phyloP scores from a whole-genome alignment of 108 stramenopile genomes.

The Skeletonema tropicum region DNA sequence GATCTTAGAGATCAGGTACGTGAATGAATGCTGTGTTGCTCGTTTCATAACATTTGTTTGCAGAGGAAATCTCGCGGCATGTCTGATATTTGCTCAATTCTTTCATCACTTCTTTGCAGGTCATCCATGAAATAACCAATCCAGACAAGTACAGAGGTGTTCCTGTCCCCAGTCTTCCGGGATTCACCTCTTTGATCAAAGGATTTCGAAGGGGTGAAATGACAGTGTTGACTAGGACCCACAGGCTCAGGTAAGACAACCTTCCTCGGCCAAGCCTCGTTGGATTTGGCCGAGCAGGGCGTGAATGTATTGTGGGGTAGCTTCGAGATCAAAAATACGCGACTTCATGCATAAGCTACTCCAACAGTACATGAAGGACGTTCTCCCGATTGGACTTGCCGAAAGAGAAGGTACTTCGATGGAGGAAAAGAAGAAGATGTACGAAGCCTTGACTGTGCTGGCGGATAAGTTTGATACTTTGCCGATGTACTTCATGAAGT shows the following conservation, averaged over 20 bases:
- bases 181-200: constrained; percentile 85
- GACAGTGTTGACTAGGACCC: constrained; percentile 96
- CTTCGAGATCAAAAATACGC: constrained; percentile 96
- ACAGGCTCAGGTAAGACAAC: constrained; percentile 82
- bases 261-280: constrained; percentile 88
- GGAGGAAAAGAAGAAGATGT: constrained; percentile 36
- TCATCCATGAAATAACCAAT: constrained; percentile 84
- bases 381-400: constrained; percentile 60
- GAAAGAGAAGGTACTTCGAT: constrained; percentile 35
- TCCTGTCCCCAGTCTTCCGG: constrained; percentile 78
- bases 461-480: constrained; percentile 88
- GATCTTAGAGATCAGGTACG: constrained; percentile 67
- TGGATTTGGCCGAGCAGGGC: constrained; percentile 93
- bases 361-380: constrained; percentile 82
- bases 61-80: constrained; percentile 6
- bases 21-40: constrained; percentile 1
- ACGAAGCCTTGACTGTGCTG: constrained; percentile 58
- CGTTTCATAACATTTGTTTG: neutral
- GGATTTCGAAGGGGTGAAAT: constrained; percentile 95
- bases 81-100: neutral
- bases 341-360: constrained; percentile 93
- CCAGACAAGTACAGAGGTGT: constrained; percentile 77
- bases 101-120: constrained; percentile 10
- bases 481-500: constrained; percentile 94
- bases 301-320: constrained; percentile 95